Conservation (phyloP, 1,284 basidiomycete genomes). For the Erythrobasidium hasegawianum region DNA sequence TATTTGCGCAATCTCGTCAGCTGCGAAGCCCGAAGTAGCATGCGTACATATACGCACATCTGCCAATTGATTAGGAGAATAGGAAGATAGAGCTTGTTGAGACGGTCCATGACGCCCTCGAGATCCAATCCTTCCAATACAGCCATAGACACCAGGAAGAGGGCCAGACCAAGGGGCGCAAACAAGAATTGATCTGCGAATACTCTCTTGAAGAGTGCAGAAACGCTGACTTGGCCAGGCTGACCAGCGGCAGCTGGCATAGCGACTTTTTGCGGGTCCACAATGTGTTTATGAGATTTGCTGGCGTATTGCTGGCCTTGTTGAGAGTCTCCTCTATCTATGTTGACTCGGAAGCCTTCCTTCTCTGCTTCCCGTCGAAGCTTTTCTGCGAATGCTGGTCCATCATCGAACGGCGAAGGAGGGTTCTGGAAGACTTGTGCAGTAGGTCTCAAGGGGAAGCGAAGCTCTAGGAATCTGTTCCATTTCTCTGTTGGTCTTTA, state of each 20-base stretch:
- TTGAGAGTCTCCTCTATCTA: slow-evolving; percentile 24
- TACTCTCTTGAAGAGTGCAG: slow-evolving; percentile 23
- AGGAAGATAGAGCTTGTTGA: slow-evolving; percentile 19
- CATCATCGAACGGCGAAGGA: slow-evolving; percentile 11
- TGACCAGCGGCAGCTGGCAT: slow-evolving; percentile 25
- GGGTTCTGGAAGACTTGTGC: slow-evolving; percentile 18
- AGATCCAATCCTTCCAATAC: slow-evolving; percentile 28
- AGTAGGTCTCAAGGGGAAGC: slow-evolving; percentile 29
- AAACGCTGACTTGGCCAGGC: slow-evolving; percentile 26
- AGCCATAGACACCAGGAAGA: slow-evolving; percentile 26
- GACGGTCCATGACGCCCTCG: slow-evolving; percentile 21
- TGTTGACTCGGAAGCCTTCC: slow-evolving; percentile 30
- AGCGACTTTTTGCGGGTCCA: slow-evolving; percentile 25
- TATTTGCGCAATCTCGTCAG: background rate
- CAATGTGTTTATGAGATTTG: background rate
- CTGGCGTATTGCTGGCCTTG: slow-evolving; percentile 30
- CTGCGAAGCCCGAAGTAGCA: background rate
- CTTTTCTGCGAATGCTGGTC: slow-evolving; percentile 28
- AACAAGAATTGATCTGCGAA: slow-evolving; percentile 32
- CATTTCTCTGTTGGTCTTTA: slow-evolving; percentile 33
- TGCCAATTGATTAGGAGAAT: slow-evolving; percentile 30
- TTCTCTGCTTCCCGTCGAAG: slow-evolving; percentile 24
- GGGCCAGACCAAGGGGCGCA: slow-evolving; percentile 26
- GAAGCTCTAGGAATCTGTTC: slow-evolving; percentile 33
- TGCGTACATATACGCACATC: slow-evolving; percentile 6